Conservation (phyloP, 352 stramenopile genomes). For the Globisporangium spinosum region DNA sequence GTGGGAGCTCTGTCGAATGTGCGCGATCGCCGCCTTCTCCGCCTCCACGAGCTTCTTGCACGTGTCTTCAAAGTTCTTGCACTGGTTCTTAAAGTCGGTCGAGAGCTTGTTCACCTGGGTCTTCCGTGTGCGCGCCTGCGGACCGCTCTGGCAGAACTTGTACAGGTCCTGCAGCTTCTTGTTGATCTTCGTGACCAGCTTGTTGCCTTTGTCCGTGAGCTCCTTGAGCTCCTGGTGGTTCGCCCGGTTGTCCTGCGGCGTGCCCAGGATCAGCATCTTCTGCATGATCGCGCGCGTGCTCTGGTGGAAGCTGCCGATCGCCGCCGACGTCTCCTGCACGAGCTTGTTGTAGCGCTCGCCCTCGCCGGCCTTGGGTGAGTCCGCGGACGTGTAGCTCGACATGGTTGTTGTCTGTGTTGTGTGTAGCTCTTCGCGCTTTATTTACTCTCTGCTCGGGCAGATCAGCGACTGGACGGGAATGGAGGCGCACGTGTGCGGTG, state of each 20-base stretch:
- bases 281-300: slow-evolving; percentile 52
- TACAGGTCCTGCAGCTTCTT: slow-evolving; percentile 44
- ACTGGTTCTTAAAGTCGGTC: slow-evolving; percentile 60
- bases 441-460: not conserved
- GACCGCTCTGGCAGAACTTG: slow-evolving; percentile 24
- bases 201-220: slow-evolving; percentile 55
- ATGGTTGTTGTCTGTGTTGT: slow-evolving; percentile 1
- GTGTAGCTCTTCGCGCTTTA: slow-evolving; percentile 1
- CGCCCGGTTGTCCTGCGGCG: slow-evolving; percentile 46
- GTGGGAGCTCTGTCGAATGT: slow-evolving; percentile 47
- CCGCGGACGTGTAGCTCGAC: slow-evolving; percentile 46
- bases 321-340: slow-evolving; percentile 55
- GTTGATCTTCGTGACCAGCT: slow-evolving; percentile 56
- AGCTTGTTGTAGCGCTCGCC: slow-evolving; percentile 48
- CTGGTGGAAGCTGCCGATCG: slow-evolving; percentile 58
- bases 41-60: slow-evolving; percentile 44
- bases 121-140: slow-evolving; percentile 36
- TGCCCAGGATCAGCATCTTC: slow-evolving; percentile 63
- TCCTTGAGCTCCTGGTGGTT: slow-evolving; percentile 66
- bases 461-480: not conserved
- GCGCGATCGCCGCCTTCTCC: slow-evolving; percentile 42
- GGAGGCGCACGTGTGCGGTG: not conserved
- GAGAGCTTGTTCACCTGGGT: slow-evolving; percentile 57
- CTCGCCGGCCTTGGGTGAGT: slow-evolving; percentile 48
- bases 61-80: slow-evolving; percentile 53